Percentiles rank a stretch among this genome's conserved stretches.
phyloP scores from a whole-genome alignment of 139 green algal species.

The Picochlorum sp. region DNA sequence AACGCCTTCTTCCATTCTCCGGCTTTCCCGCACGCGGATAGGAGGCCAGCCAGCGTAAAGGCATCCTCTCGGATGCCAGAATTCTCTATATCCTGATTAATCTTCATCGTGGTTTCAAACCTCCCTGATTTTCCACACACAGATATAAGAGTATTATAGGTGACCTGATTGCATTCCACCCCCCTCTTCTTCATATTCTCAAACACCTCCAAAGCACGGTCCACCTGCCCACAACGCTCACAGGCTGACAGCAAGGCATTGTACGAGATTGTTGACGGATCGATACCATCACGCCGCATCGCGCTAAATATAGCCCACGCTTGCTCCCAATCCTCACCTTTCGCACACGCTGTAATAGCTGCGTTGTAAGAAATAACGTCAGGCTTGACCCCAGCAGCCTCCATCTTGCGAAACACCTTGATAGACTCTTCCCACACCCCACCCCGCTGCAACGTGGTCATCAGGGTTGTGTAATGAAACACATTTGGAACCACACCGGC shows the following conservation, averaged over 20 bases:
- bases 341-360: slow-evolving; percentile 74
- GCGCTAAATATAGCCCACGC: slow-evolving; percentile 24
- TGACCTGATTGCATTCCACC: slow-evolving; percentile 58
- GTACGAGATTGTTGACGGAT: slow-evolving; percentile 44
- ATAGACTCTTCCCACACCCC: slow-evolving; percentile 30
- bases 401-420: slow-evolving; percentile 47
- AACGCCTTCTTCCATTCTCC: slow-evolving; percentile 20
- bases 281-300: slow-evolving; percentile 26
- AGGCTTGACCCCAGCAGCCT: slow-evolving; percentile 40
- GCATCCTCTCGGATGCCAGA: slow-evolving; percentile 47
- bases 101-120: slow-evolving; percentile 35
- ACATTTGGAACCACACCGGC: slow-evolving; percentile 36
- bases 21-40: slow-evolving; percentile 34
- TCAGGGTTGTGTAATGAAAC: slow-evolving; percentile 40
- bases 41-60: slow-evolving; percentile 75
- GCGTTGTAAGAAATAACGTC: slow-evolving; percentile 75
- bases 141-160: slow-evolving; percentile 74
- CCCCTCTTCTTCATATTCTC: slow-evolving; percentile 45
- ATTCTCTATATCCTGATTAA: slow-evolving; percentile 57
- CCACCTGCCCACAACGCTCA: slow-evolving; percentile 64
- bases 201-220: slow-evolving; percentile 75
- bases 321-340: slow-evolving; percentile 26
- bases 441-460: slow-evolving; percentile 21
- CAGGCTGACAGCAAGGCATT: slow-evolving; percentile 60
- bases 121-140: slow-evolving; percentile 53